Evolutionary conservation across 2,329 filamentous ascomycete genomes (phyloP).

Genomic region (Stemphylium lycopersici): DNA sequence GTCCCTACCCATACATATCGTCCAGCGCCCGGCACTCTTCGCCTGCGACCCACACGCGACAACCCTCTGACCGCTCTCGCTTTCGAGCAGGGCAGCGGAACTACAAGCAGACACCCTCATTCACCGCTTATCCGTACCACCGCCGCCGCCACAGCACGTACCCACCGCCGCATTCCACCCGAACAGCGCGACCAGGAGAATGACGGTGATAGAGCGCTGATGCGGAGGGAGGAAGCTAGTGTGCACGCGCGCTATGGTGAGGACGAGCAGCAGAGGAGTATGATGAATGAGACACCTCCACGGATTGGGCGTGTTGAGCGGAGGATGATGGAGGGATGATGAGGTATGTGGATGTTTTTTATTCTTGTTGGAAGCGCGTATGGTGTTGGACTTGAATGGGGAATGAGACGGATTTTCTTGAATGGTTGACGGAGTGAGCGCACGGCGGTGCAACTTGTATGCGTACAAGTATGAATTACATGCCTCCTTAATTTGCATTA

Average conservation of each 20-base stretch:
- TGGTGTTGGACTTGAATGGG: not conserved
- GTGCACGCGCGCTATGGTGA: constrained; percentile 29
- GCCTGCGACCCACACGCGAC: constrained; percentile 8
- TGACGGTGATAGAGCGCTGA: constrained; percentile 29
- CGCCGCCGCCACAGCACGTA: constrained; percentile 7
- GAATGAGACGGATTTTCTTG: no score
- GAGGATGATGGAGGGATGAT: constrained; percentile 9
- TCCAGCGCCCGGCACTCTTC: not conserved
- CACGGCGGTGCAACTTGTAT: no score
- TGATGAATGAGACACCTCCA: constrained; percentile 47
- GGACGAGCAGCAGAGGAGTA: constrained; percentile 24
- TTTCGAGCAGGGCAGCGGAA: constrained; percentile 19
- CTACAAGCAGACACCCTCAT: constrained; percentile 17
- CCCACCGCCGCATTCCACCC: constrained; percentile 20
- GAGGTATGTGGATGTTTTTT: not conserved
- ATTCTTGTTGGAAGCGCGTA: not conserved
- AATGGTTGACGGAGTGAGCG: no score
- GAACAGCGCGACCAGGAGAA: constrained; percentile 45
- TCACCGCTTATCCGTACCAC: constrained; percentile 9
- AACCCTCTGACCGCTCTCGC: constrained; percentile 9
- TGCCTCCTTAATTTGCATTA: no score
- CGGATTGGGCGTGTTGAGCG: constrained; percentile 44
- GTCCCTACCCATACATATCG: constrained; percentile 3
- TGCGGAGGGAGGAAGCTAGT: constrained; percentile 34
- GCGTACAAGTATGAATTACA: no score